Evolutionary conservation across 371 early-diverging fungal species (phyloP).

Genomic region (Basidiobolus meristosporus): DNA sequence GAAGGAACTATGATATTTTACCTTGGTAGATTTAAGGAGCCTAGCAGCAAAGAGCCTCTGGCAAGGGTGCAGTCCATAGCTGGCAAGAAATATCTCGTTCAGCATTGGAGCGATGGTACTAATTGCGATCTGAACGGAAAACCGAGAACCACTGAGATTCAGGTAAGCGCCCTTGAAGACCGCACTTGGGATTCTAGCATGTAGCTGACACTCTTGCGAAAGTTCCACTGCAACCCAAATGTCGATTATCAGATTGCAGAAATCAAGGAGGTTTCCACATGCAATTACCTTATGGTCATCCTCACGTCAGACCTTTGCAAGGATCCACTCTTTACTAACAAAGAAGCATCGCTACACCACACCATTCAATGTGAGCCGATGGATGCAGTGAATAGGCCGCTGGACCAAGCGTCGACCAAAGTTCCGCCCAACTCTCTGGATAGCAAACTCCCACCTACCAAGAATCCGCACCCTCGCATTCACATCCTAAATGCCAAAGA

Average conservation of each 20-base stretch:
- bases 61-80: too few species aligned
- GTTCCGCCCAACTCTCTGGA: too few species aligned
- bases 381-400: too few species aligned
- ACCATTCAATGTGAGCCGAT: too few species aligned
- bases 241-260: constrained; percentile 23
- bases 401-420: too few species aligned
- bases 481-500: too few species aligned
- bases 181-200: neutral
- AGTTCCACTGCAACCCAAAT: constrained; percentile 46
- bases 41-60: too few species aligned
- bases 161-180: constrained; percentile 11
- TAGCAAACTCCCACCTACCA: too few species aligned
- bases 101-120: constrained; percentile 50
- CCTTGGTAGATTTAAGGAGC: too few species aligned
- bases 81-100: constrained; percentile 36
- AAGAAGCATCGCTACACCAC: too few species aligned
- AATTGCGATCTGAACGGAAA: constrained; percentile 46
- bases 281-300: constrained; percentile 48
- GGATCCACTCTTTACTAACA: constrained; percentile 31
- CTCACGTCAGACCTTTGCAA: constrained; percentile 48
- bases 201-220: neutral
- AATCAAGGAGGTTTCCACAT: constrained; percentile 36
- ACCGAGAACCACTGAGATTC: constrained; percentile 46
- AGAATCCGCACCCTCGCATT: too few species aligned
- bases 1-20: too few species aligned